These are phyloP conservation scores for Metschnikowia baotianmanensis DNA, from an alignment of 805 yeast genomes.

Conservation along the genomic window DNA sequence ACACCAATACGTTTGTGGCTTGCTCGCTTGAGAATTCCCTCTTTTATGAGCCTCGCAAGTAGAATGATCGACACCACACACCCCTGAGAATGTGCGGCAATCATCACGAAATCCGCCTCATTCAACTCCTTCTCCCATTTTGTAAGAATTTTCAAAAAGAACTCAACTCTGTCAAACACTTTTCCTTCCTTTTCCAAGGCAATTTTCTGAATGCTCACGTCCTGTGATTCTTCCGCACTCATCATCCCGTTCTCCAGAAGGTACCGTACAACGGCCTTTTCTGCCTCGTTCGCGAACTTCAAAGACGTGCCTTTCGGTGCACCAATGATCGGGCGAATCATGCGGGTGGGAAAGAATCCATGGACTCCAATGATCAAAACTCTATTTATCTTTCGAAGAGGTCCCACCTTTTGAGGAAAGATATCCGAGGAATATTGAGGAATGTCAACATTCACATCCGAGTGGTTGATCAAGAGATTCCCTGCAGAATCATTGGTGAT, in stretches of 20 bases:
- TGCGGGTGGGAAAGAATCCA: slow-evolving; percentile 90
- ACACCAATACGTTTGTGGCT: slow-evolving; percentile 56
- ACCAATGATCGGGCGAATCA: slow-evolving; percentile 83
- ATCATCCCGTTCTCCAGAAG: slow-evolving; percentile 47
- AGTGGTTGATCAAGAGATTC: slow-evolving; percentile 34
- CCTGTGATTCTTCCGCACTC: slow-evolving; percentile 29
- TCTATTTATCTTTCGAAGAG: slow-evolving; percentile 43
- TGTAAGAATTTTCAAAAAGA: slow-evolving; percentile 66
- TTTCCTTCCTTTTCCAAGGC: slow-evolving; percentile 95
- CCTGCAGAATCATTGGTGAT: slow-evolving; percentile 43
- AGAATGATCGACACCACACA: slow-evolving; percentile 85
- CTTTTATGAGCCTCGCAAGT: slow-evolving; percentile 67
- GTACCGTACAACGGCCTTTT: slow-evolving; percentile 61
- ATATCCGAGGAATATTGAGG: slow-evolving; percentile 19
- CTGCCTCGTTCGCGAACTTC: slow-evolving; percentile 89
- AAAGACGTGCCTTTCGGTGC: slow-evolving; percentile 96
- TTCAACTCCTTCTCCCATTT: slow-evolving; percentile 61
- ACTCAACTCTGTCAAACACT: slow-evolving; percentile 80
- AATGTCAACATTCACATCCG: not conserved
- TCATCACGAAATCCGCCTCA: slow-evolving; percentile 79
- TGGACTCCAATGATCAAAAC: slow-evolving; percentile 90
- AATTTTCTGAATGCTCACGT: slow-evolving; percentile 69
- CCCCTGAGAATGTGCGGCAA: slow-evolving; percentile 96
- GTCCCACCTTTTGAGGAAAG: slow-evolving; percentile 27
- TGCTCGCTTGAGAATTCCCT: slow-evolving; percentile 44